Conservation (phyloP, 2,329 filamentous ascomycete species). For the Fusarium pseudograminearum region DNA sequence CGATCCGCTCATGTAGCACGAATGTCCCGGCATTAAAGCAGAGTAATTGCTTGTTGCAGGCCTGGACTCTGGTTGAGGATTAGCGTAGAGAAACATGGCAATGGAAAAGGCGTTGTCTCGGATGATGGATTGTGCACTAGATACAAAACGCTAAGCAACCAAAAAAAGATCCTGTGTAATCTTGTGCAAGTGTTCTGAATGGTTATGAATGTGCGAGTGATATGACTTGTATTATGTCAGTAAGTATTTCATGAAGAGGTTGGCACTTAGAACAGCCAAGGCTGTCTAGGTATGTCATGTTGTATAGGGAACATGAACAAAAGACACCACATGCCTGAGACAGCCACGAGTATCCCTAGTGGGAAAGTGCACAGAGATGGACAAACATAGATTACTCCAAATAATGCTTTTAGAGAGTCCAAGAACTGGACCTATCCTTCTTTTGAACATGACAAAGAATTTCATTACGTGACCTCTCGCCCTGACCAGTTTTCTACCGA, state of each 20-base stretch:
- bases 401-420: conserved; percentile 42
- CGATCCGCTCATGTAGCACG: not conserved
- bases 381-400: conserved; percentile 36
- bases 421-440: conserved; percentile 38
- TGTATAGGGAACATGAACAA: not conserved
- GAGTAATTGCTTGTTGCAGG: not conserved
- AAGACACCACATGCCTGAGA: not conserved
- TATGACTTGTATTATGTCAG: not conserved
- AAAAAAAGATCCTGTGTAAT: not conserved
- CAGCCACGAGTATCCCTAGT: not conserved
- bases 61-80: not conserved
- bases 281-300: not conserved
- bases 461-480: conserved; percentile 53
- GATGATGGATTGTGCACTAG: not conserved
- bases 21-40: not conserved
- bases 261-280: not conserved
- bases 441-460: conserved; percentile 46
- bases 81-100: not conserved
- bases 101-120: not conserved
- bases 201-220: not conserved
- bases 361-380: not conserved
- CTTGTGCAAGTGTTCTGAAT: not conserved
- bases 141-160: too few species aligned
- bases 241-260: not conserved
- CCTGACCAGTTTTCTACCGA: conserved; percentile 51